Evolutionary conservation across 495 filamentous ascomycete species (phyloP), one percentile per base, ranked within the genome.

Genomic region (Penicillium argentinense): DNA sequence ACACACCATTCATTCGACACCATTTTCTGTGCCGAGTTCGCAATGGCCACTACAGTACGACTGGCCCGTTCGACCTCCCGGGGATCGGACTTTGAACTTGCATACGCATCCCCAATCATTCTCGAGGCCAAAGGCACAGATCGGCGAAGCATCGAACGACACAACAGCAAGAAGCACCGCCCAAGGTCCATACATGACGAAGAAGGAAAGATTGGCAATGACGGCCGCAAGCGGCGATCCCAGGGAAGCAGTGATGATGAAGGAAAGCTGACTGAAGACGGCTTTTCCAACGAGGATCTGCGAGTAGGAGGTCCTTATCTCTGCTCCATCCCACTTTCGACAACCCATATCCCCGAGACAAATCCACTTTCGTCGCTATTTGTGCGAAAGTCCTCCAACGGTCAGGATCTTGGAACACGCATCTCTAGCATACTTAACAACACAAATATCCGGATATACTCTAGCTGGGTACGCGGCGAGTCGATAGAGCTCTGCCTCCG

Each of bases 221-320:
- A 48, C 9, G 36, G 36, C 16, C 22, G 45, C 4, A 40, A 25
- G 12, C 36, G 45, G 9, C 45, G 45, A 7, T 21, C 1, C 18
- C 36, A 17, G 13, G 45, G 45, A 22, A 30, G 23, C 16, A 40
- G 34, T 14, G 45, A 48, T 13, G 45, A 48, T 5, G 37, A 48
- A 13, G 45, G 45, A 6, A 23, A 14, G 11, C 11, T 41, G 5
- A 19, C 36, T 2, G 17, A 12, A 18, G 45, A 41, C 27, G 45
- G 45, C 3, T 41, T 40, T 11, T 13, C 21, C 4, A 41, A 48
- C 13, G 45, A 48, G 27, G 45, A 48, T 11, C 36, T 48, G 0
- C 18, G 45, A 30, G 45, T 28, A 33, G 45, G 45, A 8, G 45
- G 45, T 6, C 45, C 45, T 16, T 21, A 22, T 25, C 45, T 48